Evolutionary conservation across 2,329 filamentous ascomycete genomes (phyloP).

Genomic region (Pyrenochaeta sp.): DNA sequence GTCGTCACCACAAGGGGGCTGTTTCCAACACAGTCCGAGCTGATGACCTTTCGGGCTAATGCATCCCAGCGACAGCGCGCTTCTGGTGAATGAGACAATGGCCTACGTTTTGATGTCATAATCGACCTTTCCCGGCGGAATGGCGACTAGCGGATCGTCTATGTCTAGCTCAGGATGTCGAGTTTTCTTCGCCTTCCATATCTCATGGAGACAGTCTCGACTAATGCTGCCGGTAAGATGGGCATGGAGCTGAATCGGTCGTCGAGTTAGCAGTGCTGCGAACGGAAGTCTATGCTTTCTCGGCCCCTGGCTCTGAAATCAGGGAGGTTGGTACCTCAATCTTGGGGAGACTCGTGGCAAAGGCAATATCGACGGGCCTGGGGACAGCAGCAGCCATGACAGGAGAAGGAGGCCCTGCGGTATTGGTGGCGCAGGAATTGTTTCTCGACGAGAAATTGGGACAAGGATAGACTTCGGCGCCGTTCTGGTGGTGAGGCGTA

Average conservation of each 20-base stretch:
- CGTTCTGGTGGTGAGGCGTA: slow-evolving; percentile 21
- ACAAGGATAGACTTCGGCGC: slow-evolving; percentile 21
- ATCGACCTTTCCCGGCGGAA: slow-evolving; percentile 75
- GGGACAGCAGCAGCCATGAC: slow-evolving; percentile 21
- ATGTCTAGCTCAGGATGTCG: slow-evolving; percentile 62
- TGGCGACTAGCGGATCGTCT: slow-evolving; percentile 72
- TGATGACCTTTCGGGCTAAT: neutral
- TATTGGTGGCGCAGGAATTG: slow-evolving; percentile 33
- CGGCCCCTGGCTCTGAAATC: slow-evolving; percentile 22
- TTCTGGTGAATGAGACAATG: slow-evolving; percentile 13
- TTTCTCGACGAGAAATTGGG: slow-evolving; percentile 28
- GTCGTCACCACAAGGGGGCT: neutral
- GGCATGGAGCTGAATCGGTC: slow-evolving; percentile 71
- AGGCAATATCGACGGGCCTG: slow-evolving; percentile 33
- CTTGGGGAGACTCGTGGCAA: slow-evolving; percentile 52
- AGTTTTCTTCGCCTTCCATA: slow-evolving; percentile 71
- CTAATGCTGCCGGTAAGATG: slow-evolving; percentile 83
- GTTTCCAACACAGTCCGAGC: neutral
- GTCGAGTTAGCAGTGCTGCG: slow-evolving; percentile 36
- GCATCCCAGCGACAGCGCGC: slow-evolving; percentile 5
- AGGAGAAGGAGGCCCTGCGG: slow-evolving; percentile 3
- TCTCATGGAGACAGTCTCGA: slow-evolving; percentile 74
- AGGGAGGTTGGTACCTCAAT: slow-evolving; percentile 49
- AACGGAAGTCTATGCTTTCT: slow-evolving; percentile 35
- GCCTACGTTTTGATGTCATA: slow-evolving; percentile 73